Base-by-base conservation (phyloP, 306 rosid species). In the Citrullus mucosospermus region DNA sequence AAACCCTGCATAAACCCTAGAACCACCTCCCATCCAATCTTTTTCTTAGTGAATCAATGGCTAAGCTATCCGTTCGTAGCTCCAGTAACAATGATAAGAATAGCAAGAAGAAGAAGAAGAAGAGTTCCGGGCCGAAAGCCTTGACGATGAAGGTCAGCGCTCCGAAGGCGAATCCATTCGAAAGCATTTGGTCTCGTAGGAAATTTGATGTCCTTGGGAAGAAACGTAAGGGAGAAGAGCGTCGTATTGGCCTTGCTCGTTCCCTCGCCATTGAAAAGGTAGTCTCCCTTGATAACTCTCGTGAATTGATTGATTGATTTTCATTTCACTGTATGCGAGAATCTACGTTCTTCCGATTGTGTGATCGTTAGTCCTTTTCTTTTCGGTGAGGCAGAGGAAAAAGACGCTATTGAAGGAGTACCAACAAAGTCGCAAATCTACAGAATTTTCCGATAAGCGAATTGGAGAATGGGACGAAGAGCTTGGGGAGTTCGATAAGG, bases 201-300 rank as follows among this genome's bases (percentile, higher is more conserved):
- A 95, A 95, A 77, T 95, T 95, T 79, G 93, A 92, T 20, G 80
- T 91, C 4, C 82, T 95, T 9, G 98, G 97, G 0, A 90, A 91
- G 85, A 95, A 92, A 78, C 96, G 92, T 51, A 95, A 89, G 80
- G 98, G 97, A 13, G 98, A 95, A 62, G 81, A 90, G 72, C 90
- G 85, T 20, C 93, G 98, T 22, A 17, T 84, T 11, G 98, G 98
- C 44, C 85, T 81, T 3, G 89, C 93, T 55, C 98, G 98, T 78
- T 91, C 97, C 15, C 74, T 41, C 0, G 97, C 89, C 34, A 83
- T 91, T 17, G 88, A 95, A 61, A 95, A 91, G 88, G 96, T 72
- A 57, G 18, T 3, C 50, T 65, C 22, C 20, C 36, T 5, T 57
- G 14, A 8, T 36, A 9, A 32, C 11, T 1, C 8, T 68, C 34